Evolutionary conservation across 805 yeast species (phyloP), one percentile per base, ranked within the genome.

Genomic region (Cyberlindnera mrakii): DNA sequence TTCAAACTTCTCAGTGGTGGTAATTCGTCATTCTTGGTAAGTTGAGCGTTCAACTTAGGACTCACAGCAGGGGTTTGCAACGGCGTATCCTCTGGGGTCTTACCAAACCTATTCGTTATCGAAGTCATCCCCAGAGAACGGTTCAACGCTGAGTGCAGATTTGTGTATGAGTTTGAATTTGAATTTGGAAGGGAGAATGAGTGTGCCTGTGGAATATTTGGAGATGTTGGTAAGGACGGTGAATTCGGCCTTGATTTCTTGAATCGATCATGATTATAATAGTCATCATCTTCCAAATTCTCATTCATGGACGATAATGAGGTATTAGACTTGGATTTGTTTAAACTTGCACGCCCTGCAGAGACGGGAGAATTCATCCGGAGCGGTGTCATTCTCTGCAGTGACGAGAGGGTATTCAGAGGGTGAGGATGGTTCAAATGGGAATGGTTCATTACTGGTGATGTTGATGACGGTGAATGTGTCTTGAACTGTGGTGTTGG

Each of bases 331-430:
- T 55, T 56, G 10, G 58, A 41, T 51, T 56, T 46, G 35, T 49
- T 43, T 39, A 47, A 29, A 25, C 55, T 42, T 10, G 62, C 20
- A n/a, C 50, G 48, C 10, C 50, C 43, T 33, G 14, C 51, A 36
- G 38, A 59, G 30, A 55, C 49, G 30, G 44, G 63, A 31, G 43
- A 62, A 52, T 19, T 56, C 46, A 47, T 53, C 43, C 69, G 58
- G 23, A 78, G 55, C 7, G 83, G 85, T 0, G 84, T 80, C 82
- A 80, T 76, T 55, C 80, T 68, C 55, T 80, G 85, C 42, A 81
- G 59, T 3, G 84, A 72, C 0, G 77, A 66, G 18, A 74, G 51
- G 1, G 73, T 69, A 47, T 60, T 66, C 16, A 68, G 47, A 23
- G 66, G 59, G 19, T 54, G 60, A 36, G 57, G 60, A 37, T 54